These are phyloP conservation scores for Suillus bovinus DNA, from an alignment of 768 basidiomycete genomes.

Conservation along the genomic window DNA sequence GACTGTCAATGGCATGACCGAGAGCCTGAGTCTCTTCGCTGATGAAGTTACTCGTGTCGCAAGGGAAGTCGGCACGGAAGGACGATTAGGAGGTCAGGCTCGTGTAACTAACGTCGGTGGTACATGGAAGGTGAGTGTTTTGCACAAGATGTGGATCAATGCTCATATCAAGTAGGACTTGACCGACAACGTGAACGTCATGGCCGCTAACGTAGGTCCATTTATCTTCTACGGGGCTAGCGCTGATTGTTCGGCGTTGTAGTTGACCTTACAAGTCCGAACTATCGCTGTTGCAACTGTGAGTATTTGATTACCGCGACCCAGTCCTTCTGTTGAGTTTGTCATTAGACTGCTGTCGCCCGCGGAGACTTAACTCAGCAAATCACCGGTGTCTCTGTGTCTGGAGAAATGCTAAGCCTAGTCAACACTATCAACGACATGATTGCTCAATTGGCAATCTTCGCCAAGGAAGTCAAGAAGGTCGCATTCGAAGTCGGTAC, in stretches of 20 bases:
- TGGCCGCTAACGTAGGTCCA: constrained; percentile 82
- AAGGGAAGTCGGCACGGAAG: constrained; percentile 96
- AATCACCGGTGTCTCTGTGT: constrained; percentile 88
- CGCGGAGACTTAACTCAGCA: constrained; percentile 93
- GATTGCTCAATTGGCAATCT: constrained; percentile 68
- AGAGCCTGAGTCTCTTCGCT: constrained; percentile 80
- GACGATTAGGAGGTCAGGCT: constrained; percentile 91
- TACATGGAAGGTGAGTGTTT: constrained; percentile 76
- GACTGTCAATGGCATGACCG: constrained; percentile 96
- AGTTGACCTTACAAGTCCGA: constrained; percentile 92
- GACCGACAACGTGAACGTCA: constrained; percentile 94
- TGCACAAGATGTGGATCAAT: background rate
- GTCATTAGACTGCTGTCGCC: constrained; percentile 79
- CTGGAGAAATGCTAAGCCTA: constrained; percentile 93
- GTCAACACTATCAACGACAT: constrained; percentile 97
- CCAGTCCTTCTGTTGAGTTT: background rate
- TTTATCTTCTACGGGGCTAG: background rate
- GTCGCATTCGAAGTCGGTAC: constrained; percentile 98
- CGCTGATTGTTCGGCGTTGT: constrained; percentile 4
- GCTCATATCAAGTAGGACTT: constrained; percentile 51
- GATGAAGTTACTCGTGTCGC: constrained; percentile 87
- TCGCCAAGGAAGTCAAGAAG: constrained; percentile 85
- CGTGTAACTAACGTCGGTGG: constrained; percentile 93
- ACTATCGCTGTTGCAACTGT: constrained; percentile 93
- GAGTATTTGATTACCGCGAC: constrained; percentile 27